phyloP scores from a whole-genome alignment of 2,329 filamentous ascomycete species.

The Coccinonectria pachysandricola region DNA sequence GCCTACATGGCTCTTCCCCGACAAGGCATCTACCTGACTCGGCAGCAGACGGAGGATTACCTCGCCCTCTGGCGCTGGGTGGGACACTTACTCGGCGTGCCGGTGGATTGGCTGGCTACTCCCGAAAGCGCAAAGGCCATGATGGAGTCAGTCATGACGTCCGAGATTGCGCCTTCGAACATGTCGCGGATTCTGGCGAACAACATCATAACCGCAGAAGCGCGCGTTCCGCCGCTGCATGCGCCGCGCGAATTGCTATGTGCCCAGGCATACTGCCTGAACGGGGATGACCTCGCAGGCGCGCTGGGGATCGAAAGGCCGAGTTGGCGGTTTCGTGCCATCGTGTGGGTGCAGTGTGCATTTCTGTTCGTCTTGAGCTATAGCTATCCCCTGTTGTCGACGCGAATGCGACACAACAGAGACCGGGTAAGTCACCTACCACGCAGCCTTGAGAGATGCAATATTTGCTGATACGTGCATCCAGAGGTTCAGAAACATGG shows the following conservation, averaged over 20 bases:
- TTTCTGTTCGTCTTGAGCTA: slow-evolving; percentile 50
- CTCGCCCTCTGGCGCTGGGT: slow-evolving; percentile 69
- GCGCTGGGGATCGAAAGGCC: slow-evolving; percentile 48
- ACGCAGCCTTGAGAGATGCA: not conserved
- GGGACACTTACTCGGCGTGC: slow-evolving; percentile 60
- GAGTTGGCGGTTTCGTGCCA: slow-evolving; percentile 43
- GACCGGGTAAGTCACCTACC: slow-evolving; percentile 13
- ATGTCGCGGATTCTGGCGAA: slow-evolving; percentile 57
- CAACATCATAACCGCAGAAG: slow-evolving; percentile 63
- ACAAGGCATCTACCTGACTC: slow-evolving; percentile 57
- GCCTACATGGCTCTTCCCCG: slow-evolving; percentile 61
- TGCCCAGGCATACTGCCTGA: slow-evolving; percentile 59
- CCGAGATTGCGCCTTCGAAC: slow-evolving; percentile 55
- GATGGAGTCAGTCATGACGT: slow-evolving; percentile 57
- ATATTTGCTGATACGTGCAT: slow-evolving; percentile 8
- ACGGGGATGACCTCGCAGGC: slow-evolving; percentile 52
- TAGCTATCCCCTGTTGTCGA: slow-evolving; percentile 26
- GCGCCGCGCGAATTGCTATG: slow-evolving; percentile 56
- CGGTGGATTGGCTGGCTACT: slow-evolving; percentile 48
- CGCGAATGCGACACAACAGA: slow-evolving; percentile 26
- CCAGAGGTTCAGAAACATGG: slow-evolving; percentile 18
- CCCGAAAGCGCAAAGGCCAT: slow-evolving; percentile 45
- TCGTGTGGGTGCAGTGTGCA: slow-evolving; percentile 56
- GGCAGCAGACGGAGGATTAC: slow-evolving; percentile 57
- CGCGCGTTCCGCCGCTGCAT: slow-evolving; percentile 54